Base-by-base conservation (phyloP, 306 rosid genomes). In the Malus sieversii region DNA sequence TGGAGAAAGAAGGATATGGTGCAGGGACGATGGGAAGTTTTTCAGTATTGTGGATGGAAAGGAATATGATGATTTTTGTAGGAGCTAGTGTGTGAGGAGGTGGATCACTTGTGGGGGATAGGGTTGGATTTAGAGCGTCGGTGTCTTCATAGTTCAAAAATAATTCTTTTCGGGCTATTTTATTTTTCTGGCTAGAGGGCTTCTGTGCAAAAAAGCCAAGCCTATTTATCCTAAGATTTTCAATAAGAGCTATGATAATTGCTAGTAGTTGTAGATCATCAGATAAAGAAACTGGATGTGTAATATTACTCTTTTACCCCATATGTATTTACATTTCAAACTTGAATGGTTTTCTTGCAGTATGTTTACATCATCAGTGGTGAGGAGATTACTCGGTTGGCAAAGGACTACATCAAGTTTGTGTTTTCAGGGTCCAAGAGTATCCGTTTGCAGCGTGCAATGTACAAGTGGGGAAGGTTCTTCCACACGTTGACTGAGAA, bases 301-400 rank as follows among this genome's bases (percentile, higher is more conserved):
- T 27, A 30, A 6, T 69, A 16, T 57, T 25, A 16, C 40, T 64
- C n/a, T 48, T 48, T 13, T 19, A 20, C 30, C 27, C 27, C 8
- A 40, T 38, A 45, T 57, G 40, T 22, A 4, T 35, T 82, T 59
- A 81, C 78, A 40, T 46, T 78, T 38, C 51, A 27, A 3, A 25
- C 55, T 42, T 22, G 15, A 40, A 29, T 70, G 8, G 59, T 55
- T 73, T 79, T 75, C 33, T 48, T 27, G 82, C 96, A 94, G 98
- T 94, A 94, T 76, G 67, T 86, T 32, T 92, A 73, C 78, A 88
- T 86, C 77, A 85, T 92, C 60, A 80, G 11, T 33, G 97, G 98
- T 14, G 83, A 87, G 79, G 97, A 94, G 81, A 77, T 86, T 38
- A 45, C 82, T 40, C 84, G 82, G 78, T 90, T 94, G 58, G 79